Percentiles rank a stretch among this genome's conserved stretches.
phyloP scores from a whole-genome alignment of 805 yeast genomes.

The Scheffersomyces amazonensis region DNA sequence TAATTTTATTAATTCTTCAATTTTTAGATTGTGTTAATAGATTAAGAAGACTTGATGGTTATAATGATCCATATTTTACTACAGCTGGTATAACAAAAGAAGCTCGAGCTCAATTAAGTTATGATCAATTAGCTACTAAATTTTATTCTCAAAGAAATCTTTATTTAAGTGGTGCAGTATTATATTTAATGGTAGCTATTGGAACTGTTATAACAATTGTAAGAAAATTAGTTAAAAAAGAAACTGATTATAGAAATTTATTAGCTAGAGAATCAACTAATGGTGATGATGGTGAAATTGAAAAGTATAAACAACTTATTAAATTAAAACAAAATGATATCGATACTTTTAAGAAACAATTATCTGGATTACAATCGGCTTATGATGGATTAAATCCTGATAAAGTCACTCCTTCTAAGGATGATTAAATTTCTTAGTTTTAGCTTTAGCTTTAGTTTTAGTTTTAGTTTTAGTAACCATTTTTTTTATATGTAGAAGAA shows the following conservation, averaged over 20 bases:
- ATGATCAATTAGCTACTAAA: conserved; percentile 55
- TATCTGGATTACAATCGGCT: conserved; percentile 47
- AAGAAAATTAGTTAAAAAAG: conserved; percentile 49
- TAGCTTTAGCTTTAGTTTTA: neutral
- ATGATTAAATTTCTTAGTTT: conserved; percentile 8
- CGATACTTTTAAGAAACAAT: conserved; percentile 47
- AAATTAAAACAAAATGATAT: conserved; percentile 42
- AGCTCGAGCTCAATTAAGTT: conserved; percentile 24
- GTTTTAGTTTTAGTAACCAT: neutral
- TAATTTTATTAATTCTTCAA: conserved; percentile 43
- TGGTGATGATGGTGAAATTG: conserved; percentile 23
- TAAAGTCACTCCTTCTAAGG: conserved; percentile 7
- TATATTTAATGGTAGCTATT: conserved; percentile 54
- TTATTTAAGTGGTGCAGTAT: conserved; percentile 60
- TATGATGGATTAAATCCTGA: conserved; percentile 39
- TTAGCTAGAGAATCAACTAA: conserved; percentile 5
- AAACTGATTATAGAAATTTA: conserved; percentile 23
- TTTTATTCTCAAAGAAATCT: conserved; percentile 64
- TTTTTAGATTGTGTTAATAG: conserved; percentile 56
- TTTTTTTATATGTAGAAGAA: neutral
- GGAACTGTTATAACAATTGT: conserved; percentile 52
- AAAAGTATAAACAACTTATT: conserved; percentile 34
- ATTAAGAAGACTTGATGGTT: conserved; percentile 20
- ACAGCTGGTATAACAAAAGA: conserved; percentile 8
- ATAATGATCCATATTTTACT: conserved; percentile 19